Base-by-base conservation (phyloP, 2,329 filamentous ascomycete genomes). In the Colletotrichum horii region DNA sequence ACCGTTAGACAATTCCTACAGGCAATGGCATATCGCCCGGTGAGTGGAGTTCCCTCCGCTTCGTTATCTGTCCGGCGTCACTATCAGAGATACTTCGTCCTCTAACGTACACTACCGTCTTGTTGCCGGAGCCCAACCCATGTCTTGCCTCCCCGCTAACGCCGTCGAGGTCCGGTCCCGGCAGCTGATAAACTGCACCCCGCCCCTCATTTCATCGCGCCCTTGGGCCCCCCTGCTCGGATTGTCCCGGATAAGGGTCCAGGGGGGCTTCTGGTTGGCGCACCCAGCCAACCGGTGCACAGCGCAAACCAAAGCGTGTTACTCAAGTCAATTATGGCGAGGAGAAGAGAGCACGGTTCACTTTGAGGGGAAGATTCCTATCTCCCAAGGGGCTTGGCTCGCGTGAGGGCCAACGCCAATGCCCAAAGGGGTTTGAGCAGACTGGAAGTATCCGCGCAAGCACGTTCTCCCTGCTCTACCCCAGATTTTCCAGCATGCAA, bases 171-270 rank as follows among this genome's bases (percentile, higher is more conserved):
- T 70, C 68, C 68, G 68, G 68, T 64, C 58, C 60, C 58, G 58
- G 58, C 43, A 65, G 56, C 60, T 70, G 68, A 70, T 70, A 70
- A 65, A 38, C 68, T n/a, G 56, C 56, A 65, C 3, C 58, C 60
- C 68, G 58, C 58, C 43, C 68, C 16, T 65, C 30, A 64, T 70
- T 36, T 19, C 55, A 48, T n/a, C 9, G 14, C 28, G 67, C n/a
- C 36, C 43, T 52, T 69, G 66, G 66, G 1, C 3, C 22, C 52
- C 66, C 66, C 24, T 70, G 67, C 67, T 36, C 67, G 67, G 67
- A 62, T 70, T 70, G 34, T 70, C 34, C 67, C 67, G 67, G 67
- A 70, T 70, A 70, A 70, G 36, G 56, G 32, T 62, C 56, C 56
- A 62, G 26, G 12, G 12, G 34, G 19, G 3, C 16, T 30, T 61